A percentile compares a stretch with the other conserved stretches of the same genome.
Evolutionary conservation across 2,329 filamentous ascomycete genomes (phyloP).

Genomic region (Phaeomoniella chlamydospora): DNA sequence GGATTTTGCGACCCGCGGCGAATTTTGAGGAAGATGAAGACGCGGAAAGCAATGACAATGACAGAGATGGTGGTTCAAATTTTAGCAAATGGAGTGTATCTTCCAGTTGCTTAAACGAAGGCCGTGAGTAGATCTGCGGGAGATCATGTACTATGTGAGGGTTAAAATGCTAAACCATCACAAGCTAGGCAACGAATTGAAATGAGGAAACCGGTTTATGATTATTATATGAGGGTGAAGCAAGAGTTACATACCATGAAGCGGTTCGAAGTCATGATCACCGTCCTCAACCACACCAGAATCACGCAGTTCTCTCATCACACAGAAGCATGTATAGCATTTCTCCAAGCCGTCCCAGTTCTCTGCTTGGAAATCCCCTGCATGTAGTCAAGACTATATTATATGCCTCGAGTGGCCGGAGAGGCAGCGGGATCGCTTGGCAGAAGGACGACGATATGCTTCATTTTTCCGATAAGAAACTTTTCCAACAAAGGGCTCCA

Average conservation of each 20-base stretch:
- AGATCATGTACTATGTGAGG: constrained; percentile 49
- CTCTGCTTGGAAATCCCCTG: too few species aligned
- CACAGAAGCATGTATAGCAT: too few species aligned
- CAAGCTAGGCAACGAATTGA: neutral
- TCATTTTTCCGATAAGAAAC: too few species aligned
- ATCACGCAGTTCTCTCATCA: too few species aligned
- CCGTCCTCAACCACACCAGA: too few species aligned
- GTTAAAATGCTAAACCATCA: neutral
- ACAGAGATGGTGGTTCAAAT: constrained; percentile 45
- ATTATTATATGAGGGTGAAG: neutral
- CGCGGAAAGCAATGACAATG: constrained; percentile 14
- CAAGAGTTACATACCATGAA: neutral
- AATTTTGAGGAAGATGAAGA: constrained; percentile 6
- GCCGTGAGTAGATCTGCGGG: constrained; percentile 69
- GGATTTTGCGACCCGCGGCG: constrained; percentile 11
- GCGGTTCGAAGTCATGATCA: neutral
- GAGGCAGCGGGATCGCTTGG: too few species aligned
- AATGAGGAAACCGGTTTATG: neutral
- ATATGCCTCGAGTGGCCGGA: too few species aligned
- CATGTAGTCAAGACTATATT: too few species aligned
- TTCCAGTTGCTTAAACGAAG: constrained; percentile 49
- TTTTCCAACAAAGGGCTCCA: too few species aligned
- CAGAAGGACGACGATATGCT: too few species aligned
- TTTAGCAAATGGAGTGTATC: constrained; percentile 52
- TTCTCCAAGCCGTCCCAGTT: too few species aligned